Evolutionary conservation across 495 filamentous ascomycete genomes (phyloP), one percentile per base, ranked within the genome.

Genomic region (Margaritispora aquatica): DNA sequence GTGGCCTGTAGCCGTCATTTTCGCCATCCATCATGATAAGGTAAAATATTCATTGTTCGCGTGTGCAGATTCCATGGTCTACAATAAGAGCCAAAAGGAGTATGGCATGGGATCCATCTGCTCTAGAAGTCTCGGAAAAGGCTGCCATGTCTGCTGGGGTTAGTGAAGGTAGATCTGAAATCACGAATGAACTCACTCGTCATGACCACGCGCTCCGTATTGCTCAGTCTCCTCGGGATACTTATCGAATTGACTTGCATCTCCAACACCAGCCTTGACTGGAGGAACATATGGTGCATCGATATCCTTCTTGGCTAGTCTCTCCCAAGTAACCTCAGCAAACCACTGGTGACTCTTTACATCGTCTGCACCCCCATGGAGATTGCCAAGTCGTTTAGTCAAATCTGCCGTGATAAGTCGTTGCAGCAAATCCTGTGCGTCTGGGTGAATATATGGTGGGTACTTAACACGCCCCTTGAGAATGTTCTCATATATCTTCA

Each of bases 401-500:
- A 98, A 77, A 70, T 98, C 94, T 19, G 88, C 80, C 19, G 94
- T 98, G 74, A 98, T 97, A 61, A 98, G 79, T 66, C 90, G 86
- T 62, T 92, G 85, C 1, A 98, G 85, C 55, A 98, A 79, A 72
- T 97, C 86, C 68, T 96, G 90, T 1, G 93, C 94, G 70, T 97
- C 95, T 7, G 88, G 86, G 69, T 96, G 88, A 67, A 98, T 88
- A 68, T 97, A 97, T 22, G 89, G 85, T 55, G 94, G 94, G 68
- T 96, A 98, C 76, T 96, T 97, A 69, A 97, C 86, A 65, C 85
- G 86, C 49, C 93, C 94, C 58, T 87, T 88, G 55, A 97, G 78
- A 65, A 98, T 97, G 70, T 98, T 98, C 77, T 97, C 93, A 72
- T 98, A 98, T 64, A 98, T 98, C 75, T 96, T 97, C 80, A 97